Evolutionary conservation across 2,329 filamentous ascomycete species (phyloP).

Genomic region (Pseudogymnoascus sp.): DNA sequence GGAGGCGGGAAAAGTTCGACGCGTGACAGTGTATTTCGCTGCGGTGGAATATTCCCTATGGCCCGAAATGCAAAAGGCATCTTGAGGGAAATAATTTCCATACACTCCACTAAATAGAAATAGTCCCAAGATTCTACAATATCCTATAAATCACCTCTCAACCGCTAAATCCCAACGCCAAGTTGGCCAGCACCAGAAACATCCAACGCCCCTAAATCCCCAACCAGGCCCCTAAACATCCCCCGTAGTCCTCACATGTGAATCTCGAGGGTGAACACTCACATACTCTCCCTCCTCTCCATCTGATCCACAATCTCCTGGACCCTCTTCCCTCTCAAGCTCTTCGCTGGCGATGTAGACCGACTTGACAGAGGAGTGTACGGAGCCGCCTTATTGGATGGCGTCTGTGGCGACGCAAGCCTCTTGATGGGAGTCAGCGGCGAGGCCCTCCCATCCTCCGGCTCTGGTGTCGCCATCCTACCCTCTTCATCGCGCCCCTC

Average conservation of each 20-base stretch:
- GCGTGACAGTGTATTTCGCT: neutral
- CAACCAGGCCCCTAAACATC: neutral
- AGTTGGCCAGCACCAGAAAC: neutral
- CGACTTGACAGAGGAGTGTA: neutral
- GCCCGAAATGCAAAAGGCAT: neutral
- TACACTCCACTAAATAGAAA: neutral
- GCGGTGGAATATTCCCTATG: neutral
- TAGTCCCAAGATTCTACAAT: neutral
- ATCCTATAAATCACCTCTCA: neutral
- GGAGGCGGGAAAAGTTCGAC: neutral
- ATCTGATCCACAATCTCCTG: conserved; percentile 5
- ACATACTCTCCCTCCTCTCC: conserved; percentile 1
- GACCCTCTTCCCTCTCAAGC: neutral
- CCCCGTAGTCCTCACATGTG: neutral
- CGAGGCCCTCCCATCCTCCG: neutral
- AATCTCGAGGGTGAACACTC: neutral
- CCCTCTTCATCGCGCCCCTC: neutral
- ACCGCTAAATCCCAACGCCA: neutral
- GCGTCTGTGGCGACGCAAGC: neutral
- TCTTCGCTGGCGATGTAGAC: neutral
- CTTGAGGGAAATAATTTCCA: neutral
- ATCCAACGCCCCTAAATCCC: neutral
- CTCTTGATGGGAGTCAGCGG: neutral
- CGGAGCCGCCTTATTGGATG: neutral
- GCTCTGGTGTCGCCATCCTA: neutral